These are phyloP conservation scores for Camelina hispida DNA, from an alignment of 345 rosid species.

Conservation along the genomic window DNA sequence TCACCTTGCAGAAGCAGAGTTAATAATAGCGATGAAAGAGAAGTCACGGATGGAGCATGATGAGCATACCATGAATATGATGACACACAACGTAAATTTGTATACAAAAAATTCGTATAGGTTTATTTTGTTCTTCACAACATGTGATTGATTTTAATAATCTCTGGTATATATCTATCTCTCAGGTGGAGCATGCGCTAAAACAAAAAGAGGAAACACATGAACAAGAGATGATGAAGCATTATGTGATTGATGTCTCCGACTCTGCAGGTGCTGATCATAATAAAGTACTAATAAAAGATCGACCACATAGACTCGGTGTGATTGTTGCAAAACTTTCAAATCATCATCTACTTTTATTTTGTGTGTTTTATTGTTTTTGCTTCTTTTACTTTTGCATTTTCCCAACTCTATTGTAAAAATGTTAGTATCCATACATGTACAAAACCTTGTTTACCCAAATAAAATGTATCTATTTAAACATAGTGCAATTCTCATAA, in stretches of 20 bases:
- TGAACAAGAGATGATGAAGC: background rate
- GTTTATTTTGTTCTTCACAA: background rate
- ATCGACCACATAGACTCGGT: background rate
- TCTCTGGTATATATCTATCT: background rate
- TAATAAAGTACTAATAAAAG: background rate
- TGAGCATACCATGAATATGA: slow-evolving; percentile 10
- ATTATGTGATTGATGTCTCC: slow-evolving; percentile 15
- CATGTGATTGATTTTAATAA: background rate
- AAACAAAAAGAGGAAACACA: slow-evolving; percentile 1
- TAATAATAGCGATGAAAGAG: background rate
- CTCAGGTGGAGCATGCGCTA: background rate
- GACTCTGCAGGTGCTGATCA: background rate
- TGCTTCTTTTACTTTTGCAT: slow-evolving; percentile 15
- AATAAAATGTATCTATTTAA: background rate
- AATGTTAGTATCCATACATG: background rate
- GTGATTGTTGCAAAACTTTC: slow-evolving; percentile 3
- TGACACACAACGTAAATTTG: background rate
- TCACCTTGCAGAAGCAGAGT: background rate
- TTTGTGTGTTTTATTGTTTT: slow-evolving; percentile 15
- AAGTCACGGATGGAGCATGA: slow-evolving; percentile 5
- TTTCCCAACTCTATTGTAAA: slow-evolving; percentile 1
- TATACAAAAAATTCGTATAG: background rate
- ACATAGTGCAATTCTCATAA: too few relatives aligned
- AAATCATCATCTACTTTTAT: background rate
- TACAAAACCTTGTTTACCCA: background rate